Base-by-base conservation (phyloP, 352 stramenopile species). In the Sclerospora graminicola region DNA sequence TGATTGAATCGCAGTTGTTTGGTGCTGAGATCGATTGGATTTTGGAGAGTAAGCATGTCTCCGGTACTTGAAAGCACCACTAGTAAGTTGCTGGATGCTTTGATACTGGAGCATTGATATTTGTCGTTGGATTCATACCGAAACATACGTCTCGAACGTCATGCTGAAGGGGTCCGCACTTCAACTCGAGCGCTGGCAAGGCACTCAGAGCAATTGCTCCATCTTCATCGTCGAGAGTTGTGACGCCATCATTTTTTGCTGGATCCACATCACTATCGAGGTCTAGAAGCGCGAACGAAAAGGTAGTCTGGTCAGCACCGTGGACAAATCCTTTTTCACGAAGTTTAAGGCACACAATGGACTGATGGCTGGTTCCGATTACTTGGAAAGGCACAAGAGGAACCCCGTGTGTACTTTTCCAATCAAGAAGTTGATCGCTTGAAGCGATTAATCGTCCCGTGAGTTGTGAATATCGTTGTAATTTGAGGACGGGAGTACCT, bases 121-220 rank as follows among this genome's bases (percentile, higher is more conserved):
- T n/a, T n/a, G 19, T 32, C 2, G 49, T 39, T 28, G 47, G 50
- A 5, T 41, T 38, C 34, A 66, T 52, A 11, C 50, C 60, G 19
- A 83, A 85, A 47, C 62, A 83, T 4, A 74, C 47, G 47, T 87
- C 78, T 29, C 74, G 57, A n/a, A 56, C 68, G 6, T 84, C 73
- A 16, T 82, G 48, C 18, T 69, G 63, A 1, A 71, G 42, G 24
- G 29, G 4, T 1, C 56, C 45, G 13, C 29, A 27, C 28, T 61
- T 51, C 23, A 65, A 34, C 28, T 60, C 56, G 23, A 65, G 14
- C n/a, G n/a, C n/a, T n/a, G n/a, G n/a, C n/a, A n/a, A n/a, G n/a
- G n/a, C n/a, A n/a, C n/a, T n/a, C n/a, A n/a, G n/a, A n/a, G n/a
- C n/a, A n/a, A n/a, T n/a, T n/a, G n/a, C n/a, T n/a, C n/a, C n/a